These are phyloP conservation scores for Chrysoporthe deuterocubensis DNA, from an alignment of 2,329 filamentous ascomycete genomes.

Conservation along the genomic window DNA sequence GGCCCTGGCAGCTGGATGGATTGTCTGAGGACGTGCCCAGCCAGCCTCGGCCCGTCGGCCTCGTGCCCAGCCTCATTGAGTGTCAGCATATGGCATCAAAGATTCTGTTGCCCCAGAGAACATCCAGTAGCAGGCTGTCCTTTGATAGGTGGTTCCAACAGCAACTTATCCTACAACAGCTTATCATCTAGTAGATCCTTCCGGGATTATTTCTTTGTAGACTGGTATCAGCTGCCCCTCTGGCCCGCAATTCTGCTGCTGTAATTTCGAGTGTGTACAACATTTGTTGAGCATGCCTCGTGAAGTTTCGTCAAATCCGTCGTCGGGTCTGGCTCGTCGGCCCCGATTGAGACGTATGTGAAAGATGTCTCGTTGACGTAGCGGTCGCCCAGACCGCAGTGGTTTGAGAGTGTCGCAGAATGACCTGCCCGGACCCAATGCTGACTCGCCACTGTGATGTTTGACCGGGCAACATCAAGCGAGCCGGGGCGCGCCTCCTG, in stretches of 20 bases:
- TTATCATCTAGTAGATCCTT: neutral
- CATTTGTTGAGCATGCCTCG: neutral
- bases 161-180: neutral
- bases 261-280: neutral
- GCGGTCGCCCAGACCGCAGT: constrained; percentile 15
- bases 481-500: constrained; percentile 1
- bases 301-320: neutral
- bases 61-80: neutral
- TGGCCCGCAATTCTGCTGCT: neutral
- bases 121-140: neutral
- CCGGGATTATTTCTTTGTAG: neutral
- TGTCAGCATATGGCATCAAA: neutral
- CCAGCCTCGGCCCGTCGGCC: neutral
- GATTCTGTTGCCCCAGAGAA: neutral
- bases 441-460: constrained; percentile 26
- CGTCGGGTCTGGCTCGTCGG: neutral
- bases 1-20: neutral
- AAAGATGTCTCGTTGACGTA: constrained; percentile 4
- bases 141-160: neutral
- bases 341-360: neutral
- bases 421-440: constrained; percentile 3
- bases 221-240: neutral
- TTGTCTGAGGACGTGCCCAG: neutral
- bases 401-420: constrained; percentile 26
- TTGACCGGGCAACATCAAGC: constrained; percentile 16